A percentile compares a stretch with the other conserved stretches of the same genome.
Conservation (phyloP, 116 monocot genomes). For the Phalaenopsis hybrid region DNA sequence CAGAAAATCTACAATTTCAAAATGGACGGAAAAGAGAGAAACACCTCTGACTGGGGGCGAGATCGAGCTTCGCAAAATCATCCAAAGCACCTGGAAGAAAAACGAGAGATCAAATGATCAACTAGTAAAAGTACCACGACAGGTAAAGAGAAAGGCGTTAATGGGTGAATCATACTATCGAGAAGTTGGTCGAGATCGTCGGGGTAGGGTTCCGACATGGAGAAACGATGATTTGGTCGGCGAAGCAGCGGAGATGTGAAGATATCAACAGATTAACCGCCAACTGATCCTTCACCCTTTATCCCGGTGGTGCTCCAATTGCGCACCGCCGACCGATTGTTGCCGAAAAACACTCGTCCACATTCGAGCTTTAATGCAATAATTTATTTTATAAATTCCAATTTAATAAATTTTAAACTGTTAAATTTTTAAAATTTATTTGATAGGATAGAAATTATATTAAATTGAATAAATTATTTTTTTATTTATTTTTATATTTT, state of each 20-base stretch:
- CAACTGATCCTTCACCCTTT: neutral
- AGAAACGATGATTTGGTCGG: neutral
- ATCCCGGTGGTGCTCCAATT: neutral
- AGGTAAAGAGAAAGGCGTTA: neutral
- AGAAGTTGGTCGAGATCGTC: constrained; percentile 90
- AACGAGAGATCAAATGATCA: neutral
- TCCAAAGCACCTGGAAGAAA: constrained; percentile 73
- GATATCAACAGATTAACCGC: neutral
- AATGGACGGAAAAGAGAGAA: neutral
- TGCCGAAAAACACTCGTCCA: no score
- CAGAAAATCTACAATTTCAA: neutral
- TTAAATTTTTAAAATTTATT: no score
- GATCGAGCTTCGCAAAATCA: constrained; percentile 78
- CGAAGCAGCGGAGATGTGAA: neutral
- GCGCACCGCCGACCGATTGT: no score
- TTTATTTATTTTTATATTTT: no score
- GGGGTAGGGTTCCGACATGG: constrained; percentile 45
- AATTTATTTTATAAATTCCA: no score
- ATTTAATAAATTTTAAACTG: no score
- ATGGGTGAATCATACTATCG: constrained; percentile 44
- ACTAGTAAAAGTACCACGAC: neutral
- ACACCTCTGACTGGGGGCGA: constrained; percentile 26
- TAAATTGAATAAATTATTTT: no score
- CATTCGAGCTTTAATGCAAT: no score
- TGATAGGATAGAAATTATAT: no score